These are phyloP conservation scores for Chytriomyces sp. DNA, from an alignment of 192 early-diverging fungal species.

Conservation along the genomic window DNA sequence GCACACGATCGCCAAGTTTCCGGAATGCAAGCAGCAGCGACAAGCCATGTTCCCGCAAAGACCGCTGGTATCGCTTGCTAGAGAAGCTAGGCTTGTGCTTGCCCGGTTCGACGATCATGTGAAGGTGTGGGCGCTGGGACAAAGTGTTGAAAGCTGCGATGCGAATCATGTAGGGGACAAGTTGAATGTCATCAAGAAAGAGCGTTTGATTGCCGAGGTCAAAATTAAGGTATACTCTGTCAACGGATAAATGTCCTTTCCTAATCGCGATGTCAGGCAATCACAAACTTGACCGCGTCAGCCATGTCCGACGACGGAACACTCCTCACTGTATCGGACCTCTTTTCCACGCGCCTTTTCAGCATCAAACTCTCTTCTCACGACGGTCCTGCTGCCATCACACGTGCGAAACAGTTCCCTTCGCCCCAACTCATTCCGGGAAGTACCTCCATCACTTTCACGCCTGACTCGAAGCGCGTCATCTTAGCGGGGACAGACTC, in stretches of 20 bases:
- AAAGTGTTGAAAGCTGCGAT: conserved; percentile 32
- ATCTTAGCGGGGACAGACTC: conserved; percentile 78
- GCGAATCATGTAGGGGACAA: conserved; percentile 42
- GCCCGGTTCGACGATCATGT: conserved; percentile 68
- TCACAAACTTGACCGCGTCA: conserved; percentile 68
- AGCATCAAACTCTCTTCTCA: neutral
- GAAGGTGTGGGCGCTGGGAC: conserved; percentile 84
- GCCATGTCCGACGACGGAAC: conserved; percentile 79
- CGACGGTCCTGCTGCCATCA: neutral
- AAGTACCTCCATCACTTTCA: conserved; percentile 75
- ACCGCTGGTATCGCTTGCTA: conserved; percentile 47
- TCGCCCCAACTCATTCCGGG: conserved; percentile 46
- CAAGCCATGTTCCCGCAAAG: conserved; percentile 63
- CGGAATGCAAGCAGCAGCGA: conserved; percentile 44
- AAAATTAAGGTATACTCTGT: conserved; percentile 59
- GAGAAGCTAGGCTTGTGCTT: conserved; percentile 45
- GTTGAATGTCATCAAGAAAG: conserved; percentile 48
- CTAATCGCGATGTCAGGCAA: conserved; percentile 39
- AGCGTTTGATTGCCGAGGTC: conserved; percentile 73
- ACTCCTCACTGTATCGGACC: conserved; percentile 83
- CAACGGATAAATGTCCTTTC: conserved; percentile 4
- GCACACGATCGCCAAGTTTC: conserved; percentile 40
- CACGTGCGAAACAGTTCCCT: conserved; percentile 18
- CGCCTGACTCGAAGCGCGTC: conserved; percentile 73
- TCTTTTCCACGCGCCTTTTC: conserved; percentile 56